Evolutionary conservation across 179 eudicot species (phyloP), one percentile per base, ranked within the genome.

Genomic region (Camellia oleifera): DNA sequence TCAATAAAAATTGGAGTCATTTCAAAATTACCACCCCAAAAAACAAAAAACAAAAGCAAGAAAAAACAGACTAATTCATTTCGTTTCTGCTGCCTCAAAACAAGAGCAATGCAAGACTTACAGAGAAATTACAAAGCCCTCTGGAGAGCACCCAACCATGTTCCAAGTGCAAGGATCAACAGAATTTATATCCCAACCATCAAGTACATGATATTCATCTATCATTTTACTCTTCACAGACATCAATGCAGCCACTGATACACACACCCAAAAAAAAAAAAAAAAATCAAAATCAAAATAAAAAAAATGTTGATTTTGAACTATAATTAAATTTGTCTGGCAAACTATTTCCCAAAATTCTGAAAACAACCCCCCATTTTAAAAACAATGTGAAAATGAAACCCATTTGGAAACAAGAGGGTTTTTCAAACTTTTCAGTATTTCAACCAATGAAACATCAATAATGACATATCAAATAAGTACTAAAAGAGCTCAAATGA

Each of bases 141-240:
- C 95, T 62, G 86, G 14, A 76, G 98, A 91, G 84, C 98, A 95
- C 80, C 84, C 97, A 82, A 95, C 91, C 95, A 92, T 88, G 86
- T 88, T 85, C 98, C 98, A 93, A 83, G 98, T 95, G 83, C 98
- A 95, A 80, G 98, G 97, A 88, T 95, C 98, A 67, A 95, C 98
- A 54, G 98, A 95, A 75, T 95, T 90, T 12, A 93, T 89, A 83
- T 95, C 97, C 98, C 98, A 95, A 60, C 97, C 97, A 80, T 92
- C 88, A 77, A 95, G 92, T 70, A 92, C 93, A 71, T 87, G 86
- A 40, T 84, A 58, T 76, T 85, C 88, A 87, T 90, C 93, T 77
- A 67, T 85, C 92, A 93, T 88, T 79, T 89, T 89, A 68, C 78
- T 91, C 90, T 95, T 95, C 86, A 95, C 69, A 78, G 92, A 85